These are phyloP conservation scores for Crotalaria pallida DNA, from an alignment of 306 rosid species.

Conservation along the genomic window DNA sequence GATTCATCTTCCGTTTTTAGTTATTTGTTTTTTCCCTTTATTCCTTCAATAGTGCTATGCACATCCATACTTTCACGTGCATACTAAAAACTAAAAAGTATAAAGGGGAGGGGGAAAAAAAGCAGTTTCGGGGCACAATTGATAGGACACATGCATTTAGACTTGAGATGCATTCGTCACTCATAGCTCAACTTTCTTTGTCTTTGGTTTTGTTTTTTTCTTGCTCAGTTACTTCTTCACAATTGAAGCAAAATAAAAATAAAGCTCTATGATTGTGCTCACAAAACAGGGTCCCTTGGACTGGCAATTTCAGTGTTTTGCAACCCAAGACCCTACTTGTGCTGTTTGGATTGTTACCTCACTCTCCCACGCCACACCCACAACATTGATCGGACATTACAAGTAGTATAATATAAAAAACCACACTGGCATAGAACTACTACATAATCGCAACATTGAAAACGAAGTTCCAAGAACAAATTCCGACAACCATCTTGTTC, in stretches of 20 bases:
- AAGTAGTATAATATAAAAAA: not conserved
- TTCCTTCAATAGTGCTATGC: constrained; percentile 23
- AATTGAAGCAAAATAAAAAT: not conserved
- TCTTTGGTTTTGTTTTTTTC: constrained; percentile 26
- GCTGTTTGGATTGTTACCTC: constrained; percentile 42
- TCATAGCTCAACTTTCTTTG: constrained; percentile 29
- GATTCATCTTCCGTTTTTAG: constrained; percentile 7
- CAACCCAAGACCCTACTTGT: constrained; percentile 32
- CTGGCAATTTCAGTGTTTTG: constrained; percentile 27
- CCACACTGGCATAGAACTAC: not conserved
- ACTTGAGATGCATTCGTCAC: constrained; percentile 28
- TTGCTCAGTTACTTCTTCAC: constrained; percentile 1
- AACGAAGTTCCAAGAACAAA: not conserved
- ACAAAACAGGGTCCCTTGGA: constrained; percentile 27
- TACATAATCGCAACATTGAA: not conserved
- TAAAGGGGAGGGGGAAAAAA: not conserved
- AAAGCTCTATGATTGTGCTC: constrained; percentile 21
- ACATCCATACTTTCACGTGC: constrained; percentile 48
- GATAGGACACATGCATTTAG: constrained; percentile 48
- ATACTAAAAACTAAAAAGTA: constrained; percentile 30
- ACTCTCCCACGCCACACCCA: constrained; percentile 20
- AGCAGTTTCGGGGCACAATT: constrained; percentile 30
- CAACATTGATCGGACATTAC: constrained; percentile 27
- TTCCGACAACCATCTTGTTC: not conserved
- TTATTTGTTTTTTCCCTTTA: not conserved